These are phyloP conservation scores for Cucurbita ficifolia DNA, from an alignment of 306 rosid species.

Conservation along the genomic window DNA sequence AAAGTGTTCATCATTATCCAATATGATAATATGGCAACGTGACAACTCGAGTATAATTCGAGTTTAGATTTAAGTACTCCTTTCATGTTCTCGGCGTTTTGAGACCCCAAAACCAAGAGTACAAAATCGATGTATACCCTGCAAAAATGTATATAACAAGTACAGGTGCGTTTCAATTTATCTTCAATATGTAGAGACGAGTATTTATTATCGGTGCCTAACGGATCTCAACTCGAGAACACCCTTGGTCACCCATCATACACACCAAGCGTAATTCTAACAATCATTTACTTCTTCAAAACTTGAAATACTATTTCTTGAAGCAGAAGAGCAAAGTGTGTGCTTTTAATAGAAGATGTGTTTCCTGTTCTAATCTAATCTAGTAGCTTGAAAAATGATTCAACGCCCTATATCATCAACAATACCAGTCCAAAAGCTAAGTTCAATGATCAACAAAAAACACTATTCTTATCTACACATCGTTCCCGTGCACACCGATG, in stretches of 20 bases:
- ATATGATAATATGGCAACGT: background rate
- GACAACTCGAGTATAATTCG: background rate
- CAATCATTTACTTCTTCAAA: background rate
- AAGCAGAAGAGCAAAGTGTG: background rate
- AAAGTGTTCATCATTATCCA: background rate
- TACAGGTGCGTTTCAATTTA: background rate
- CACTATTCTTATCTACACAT: background rate
- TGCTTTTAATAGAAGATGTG: background rate
- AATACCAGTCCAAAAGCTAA: background rate
- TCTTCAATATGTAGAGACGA: background rate
- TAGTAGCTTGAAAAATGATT: background rate
- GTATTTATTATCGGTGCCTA: no score
- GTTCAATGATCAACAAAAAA: background rate
- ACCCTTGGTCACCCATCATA: background rate
- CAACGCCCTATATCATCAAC: background rate
- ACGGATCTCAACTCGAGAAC: background rate
- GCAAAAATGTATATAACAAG: no score
- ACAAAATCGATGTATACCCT: background rate
- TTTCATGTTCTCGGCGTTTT: no score
- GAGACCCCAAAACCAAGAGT: background rate
- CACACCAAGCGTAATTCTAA: background rate
- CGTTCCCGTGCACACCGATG: background rate
- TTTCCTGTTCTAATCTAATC: background rate
- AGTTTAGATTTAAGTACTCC: background rate
- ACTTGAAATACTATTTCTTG: background rate